Evolutionary conservation across 805 yeast genomes (phyloP).

Genomic region (Cyberlindnera nakhonratchasimensis): DNA sequence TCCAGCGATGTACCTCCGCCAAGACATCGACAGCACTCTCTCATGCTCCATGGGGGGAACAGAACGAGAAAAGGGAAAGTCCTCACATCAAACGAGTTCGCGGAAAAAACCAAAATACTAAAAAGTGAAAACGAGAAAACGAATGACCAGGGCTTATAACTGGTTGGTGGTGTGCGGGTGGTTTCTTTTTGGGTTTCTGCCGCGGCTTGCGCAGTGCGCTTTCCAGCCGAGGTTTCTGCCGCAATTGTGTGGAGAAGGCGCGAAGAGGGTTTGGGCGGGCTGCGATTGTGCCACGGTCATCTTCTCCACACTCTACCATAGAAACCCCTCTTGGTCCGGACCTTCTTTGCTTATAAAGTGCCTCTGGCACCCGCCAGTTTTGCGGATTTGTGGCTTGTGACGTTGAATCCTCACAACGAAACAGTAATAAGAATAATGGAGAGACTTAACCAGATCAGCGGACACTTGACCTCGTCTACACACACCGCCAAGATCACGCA

Average conservation of each 20-base stretch:
- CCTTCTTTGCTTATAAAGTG: not conserved
- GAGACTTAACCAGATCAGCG: conserved; percentile 34
- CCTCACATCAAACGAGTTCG: conserved; percentile 1
- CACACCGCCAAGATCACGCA: conserved; percentile 9
- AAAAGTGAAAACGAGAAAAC: not conserved
- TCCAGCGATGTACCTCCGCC: too few relatives aligned
- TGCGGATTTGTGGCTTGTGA: too few relatives aligned
- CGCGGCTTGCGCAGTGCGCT: not conserved
- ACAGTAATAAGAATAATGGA: conserved; percentile 27
- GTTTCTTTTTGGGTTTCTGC: not conserved
- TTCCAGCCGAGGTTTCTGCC: conserved; percentile 2
- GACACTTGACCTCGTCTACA: conserved; percentile 28
- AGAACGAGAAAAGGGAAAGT: not conserved
- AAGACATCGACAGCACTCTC: too few relatives aligned
- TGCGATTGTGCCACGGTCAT: conserved; percentile 1
- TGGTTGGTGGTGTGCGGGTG: not conserved
- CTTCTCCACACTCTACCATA: not conserved
- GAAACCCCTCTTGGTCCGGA: not conserved
- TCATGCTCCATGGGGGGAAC: too few relatives aligned
- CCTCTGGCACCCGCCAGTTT: too few relatives aligned
- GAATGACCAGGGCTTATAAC: not conserved
- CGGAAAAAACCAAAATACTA: not conserved
- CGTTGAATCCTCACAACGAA: too few relatives aligned
- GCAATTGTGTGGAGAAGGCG: conserved; percentile 1
- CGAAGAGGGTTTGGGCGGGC: not conserved